Base-by-base conservation (phyloP, 2,329 filamentous ascomycete genomes). In the Pyrenophora seminiperda region DNA sequence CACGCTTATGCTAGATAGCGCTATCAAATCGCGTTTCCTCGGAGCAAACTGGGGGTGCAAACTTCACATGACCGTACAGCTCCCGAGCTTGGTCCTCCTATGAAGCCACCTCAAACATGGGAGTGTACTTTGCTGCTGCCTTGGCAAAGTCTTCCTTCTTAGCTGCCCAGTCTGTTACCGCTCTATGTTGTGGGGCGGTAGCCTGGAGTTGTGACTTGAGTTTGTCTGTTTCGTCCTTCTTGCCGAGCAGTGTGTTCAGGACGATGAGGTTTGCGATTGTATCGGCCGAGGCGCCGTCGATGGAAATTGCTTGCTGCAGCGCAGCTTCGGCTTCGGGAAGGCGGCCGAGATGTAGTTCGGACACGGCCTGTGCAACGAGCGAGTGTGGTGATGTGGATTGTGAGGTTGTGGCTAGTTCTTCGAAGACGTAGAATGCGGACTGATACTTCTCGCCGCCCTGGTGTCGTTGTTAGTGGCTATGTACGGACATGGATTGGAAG, bases 381-480 rank as follows among this genome's bases (percentile, higher is more conserved):
- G 85, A 88, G 61, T 86, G 81, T 43, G 87, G 81, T 13, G 90
- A 90, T 40, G 90, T 86, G 14, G 90, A 91, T 24, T 89, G 86
- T 2, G 91, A 88, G 20, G 90, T 87, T 70, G 96, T 90, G 4
- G 94, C 93, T 40, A 97, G 84, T 75, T 99, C 94, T 76, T 97
- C 93, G 68, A 91, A 97, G 54, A 97, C 93, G 79, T 99, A 97
- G 76, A 96, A 97, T 14, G 93, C 88, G 69, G 94, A 90, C 70
- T 97, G 94, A 76, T 97, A 97, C 73, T 91, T 94, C 63, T 96
- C 91, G 61, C 92, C 92, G 68, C 93, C 93, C 88, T 96, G 54
- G 19, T 45, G 22, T 14, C 5, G 29, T 9, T 41, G 37, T 53
- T 51, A 77, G 58, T 75, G 37, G 32, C 17, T 15, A 38, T 45